phyloP scores from a whole-genome alignment of 495 filamentous ascomycete genomes.

The Polyplosphaeria fusca region DNA sequence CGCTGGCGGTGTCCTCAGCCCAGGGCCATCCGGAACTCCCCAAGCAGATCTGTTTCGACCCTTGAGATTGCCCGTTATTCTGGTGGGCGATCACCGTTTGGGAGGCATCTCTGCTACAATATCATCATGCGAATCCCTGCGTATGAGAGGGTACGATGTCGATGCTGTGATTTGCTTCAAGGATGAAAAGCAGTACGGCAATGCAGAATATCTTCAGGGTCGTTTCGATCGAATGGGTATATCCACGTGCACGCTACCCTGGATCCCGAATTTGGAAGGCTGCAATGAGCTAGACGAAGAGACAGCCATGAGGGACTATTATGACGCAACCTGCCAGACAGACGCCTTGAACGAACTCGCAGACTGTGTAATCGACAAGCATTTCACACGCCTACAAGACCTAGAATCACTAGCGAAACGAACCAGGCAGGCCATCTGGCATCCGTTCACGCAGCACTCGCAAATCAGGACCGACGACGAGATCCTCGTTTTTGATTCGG shows the following conservation, averaged over 20 bases:
- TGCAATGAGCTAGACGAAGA: slow-evolving; percentile 44
- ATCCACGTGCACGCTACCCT: slow-evolving; percentile 11
- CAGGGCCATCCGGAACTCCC: slow-evolving; percentile 66
- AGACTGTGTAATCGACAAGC: slow-evolving; percentile 36
- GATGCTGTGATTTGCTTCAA: slow-evolving; percentile 62
- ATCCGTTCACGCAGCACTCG: slow-evolving; percentile 78
- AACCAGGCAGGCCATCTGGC: slow-evolving; percentile 66
- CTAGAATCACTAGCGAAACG: slow-evolving; percentile 57
- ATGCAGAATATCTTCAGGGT: slow-evolving; percentile 59
- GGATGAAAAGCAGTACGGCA: slow-evolving; percentile 61
- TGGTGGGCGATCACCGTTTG: slow-evolving; percentile 66
- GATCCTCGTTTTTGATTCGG: slow-evolving; percentile 71
- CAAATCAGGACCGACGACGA: slow-evolving; percentile 50
- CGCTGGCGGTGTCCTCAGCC: slow-evolving; percentile 73
- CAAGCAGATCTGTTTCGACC: slow-evolving; percentile 73
- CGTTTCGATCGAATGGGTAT: slow-evolving; percentile 58
- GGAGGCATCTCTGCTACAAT: slow-evolving; percentile 74
- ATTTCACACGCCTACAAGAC: slow-evolving; percentile 50
- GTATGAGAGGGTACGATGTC: slow-evolving; percentile 71
- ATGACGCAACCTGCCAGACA: slow-evolving; percentile 46
- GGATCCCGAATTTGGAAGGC: slow-evolving; percentile 16
- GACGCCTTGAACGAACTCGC: slow-evolving; percentile 36
- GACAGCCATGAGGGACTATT: slow-evolving; percentile 56
- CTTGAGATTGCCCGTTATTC: slow-evolving; percentile 65
- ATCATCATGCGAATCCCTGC: slow-evolving; percentile 70